Conservation (phyloP, 176 grass and related monocot genomes). For the Aechmea fasciata region DNA sequence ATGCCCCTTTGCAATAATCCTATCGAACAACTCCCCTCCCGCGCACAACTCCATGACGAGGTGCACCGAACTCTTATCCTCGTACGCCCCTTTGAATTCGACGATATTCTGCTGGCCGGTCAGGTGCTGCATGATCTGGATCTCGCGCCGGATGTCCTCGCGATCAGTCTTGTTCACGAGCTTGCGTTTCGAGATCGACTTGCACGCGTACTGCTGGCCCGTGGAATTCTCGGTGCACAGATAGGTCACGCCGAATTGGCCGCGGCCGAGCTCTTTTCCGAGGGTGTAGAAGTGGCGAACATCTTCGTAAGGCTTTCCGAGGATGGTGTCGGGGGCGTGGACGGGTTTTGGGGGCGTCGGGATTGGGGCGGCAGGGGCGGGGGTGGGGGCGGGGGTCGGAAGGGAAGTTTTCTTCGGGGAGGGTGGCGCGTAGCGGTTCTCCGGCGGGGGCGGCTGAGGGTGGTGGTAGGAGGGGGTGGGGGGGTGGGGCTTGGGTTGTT, state of each 20-base stretch:
- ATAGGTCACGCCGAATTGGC: constrained; percentile 94
- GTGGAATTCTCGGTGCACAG: constrained; percentile 77
- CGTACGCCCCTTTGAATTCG: constrained; percentile 75
- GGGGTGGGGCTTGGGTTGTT: constrained; percentile 19
- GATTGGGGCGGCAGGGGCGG: constrained; percentile 19
- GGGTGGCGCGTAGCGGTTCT: constrained; percentile 22
- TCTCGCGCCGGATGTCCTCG: constrained; percentile 89
- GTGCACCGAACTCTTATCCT: constrained; percentile 81
- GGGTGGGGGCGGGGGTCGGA: constrained; percentile 1
- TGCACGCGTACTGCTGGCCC: constrained; percentile 80
- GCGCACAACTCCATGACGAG: constrained; percentile 97
- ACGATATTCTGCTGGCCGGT: constrained; percentile 92
- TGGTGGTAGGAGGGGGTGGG: constrained; percentile 32
- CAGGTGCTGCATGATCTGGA: constrained; percentile 95
- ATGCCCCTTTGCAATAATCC: constrained; percentile 90
- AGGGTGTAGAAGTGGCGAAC: constrained; percentile 59
- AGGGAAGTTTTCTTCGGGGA: neutral
- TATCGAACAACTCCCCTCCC: constrained; percentile 85
- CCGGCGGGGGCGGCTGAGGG: constrained; percentile 24
- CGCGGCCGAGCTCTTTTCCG: constrained; percentile 89
- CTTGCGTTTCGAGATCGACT: constrained; percentile 96
- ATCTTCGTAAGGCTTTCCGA: constrained; percentile 59
- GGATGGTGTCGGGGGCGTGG: constrained; percentile 44
- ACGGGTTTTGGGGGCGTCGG: constrained; percentile 21
- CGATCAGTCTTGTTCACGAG: constrained; percentile 67